These are phyloP conservation scores for Azolla pinnata DNA, from an alignment of 75 land plant species.

Conservation along the genomic window DNA sequence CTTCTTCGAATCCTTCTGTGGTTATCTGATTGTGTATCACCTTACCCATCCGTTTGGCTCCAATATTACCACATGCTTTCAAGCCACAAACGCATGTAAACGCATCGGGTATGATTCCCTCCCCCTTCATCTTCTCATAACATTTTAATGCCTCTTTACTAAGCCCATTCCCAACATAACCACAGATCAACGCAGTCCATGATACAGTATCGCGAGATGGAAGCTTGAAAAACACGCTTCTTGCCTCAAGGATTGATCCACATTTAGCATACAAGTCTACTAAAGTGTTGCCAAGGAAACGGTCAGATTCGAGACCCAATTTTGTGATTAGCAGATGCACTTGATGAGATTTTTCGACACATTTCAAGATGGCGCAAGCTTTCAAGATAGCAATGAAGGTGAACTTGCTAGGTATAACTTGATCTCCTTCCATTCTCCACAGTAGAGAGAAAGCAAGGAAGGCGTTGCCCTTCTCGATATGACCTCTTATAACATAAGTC, in stretches of 20 bases:
- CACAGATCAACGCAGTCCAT: not conserved
- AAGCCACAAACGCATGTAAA: constrained; percentile 34
- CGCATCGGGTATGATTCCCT: constrained; percentile 10
- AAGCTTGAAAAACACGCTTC: not conserved
- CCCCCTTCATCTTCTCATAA: not conserved
- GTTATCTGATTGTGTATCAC: constrained; percentile 45
- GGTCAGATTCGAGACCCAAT: not conserved
- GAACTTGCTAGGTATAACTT: not conserved
- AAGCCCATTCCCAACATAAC: not conserved
- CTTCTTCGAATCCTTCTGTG: constrained; percentile 32
- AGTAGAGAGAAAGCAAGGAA: constrained; percentile 34
- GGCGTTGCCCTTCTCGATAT: constrained; percentile 20
- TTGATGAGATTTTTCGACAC: not conserved
- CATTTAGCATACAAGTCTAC: constrained; percentile 2
- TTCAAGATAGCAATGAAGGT: constrained; percentile 2
- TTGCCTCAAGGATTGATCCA: constrained; percentile 15
- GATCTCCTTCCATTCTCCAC: constrained; percentile 21
- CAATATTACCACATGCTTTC: constrained; percentile 29
- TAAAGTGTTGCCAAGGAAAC: not conserved
- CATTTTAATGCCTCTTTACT: not conserved
- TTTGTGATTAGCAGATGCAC: not conserved
- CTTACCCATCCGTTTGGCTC: constrained; percentile 30
- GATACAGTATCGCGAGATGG: not conserved
- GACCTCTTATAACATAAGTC: constrained; percentile 54
- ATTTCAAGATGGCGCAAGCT: not conserved